Percentiles rank a stretch among this genome's conserved stretches.
Conservation (phyloP, 495 filamentous ascomycete genomes). For the Tuber brumale region DNA sequence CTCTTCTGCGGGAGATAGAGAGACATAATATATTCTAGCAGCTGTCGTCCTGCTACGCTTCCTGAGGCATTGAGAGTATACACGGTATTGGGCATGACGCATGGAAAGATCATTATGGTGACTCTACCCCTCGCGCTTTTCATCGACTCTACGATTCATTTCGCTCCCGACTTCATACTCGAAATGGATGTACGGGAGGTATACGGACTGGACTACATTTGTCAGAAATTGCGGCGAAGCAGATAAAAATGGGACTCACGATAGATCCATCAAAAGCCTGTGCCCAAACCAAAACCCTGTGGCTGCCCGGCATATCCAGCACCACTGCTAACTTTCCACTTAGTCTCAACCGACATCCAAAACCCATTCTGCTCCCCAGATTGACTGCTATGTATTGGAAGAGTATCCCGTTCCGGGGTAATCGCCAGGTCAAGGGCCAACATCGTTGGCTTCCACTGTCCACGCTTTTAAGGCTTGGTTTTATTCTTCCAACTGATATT, state of each 20-base stretch:
- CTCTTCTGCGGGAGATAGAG: constrained; percentile 19
- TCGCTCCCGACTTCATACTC: constrained; percentile 34
- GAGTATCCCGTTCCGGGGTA: constrained; percentile 28
- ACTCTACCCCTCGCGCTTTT: constrained; percentile 36
- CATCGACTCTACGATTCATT: constrained; percentile 35
- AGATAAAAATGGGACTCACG: constrained; percentile 17
- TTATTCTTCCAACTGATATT: constrained; percentile 24
- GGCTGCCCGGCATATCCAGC: constrained; percentile 25
- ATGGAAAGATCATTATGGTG: constrained; percentile 37
- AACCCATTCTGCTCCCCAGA: constrained; percentile 11
- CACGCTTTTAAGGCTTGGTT: constrained; percentile 13
- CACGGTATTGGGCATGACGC: constrained; percentile 7
- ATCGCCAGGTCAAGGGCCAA: constrained; percentile 30
- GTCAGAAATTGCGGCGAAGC: constrained; percentile 2
- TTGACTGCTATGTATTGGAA: constrained; percentile 23
- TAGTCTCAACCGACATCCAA: constrained; percentile 36
- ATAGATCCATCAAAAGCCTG: constrained; percentile 36
- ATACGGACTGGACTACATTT: constrained; percentile 29
- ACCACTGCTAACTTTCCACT: constrained; percentile 27
- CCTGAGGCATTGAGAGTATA: constrained; percentile 36
- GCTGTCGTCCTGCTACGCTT: constrained; percentile 37
- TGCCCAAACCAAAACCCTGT: constrained; percentile 28
- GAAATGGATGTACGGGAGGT: constrained; percentile 27
- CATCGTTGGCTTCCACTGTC: constrained; percentile 31
- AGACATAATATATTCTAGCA: constrained; percentile 32